A percentile compares a stretch with the other conserved stretches of the same genome.
Conservation (phyloP, 2,329 filamentous ascomycete genomes). For the Raffaelea arxii region DNA sequence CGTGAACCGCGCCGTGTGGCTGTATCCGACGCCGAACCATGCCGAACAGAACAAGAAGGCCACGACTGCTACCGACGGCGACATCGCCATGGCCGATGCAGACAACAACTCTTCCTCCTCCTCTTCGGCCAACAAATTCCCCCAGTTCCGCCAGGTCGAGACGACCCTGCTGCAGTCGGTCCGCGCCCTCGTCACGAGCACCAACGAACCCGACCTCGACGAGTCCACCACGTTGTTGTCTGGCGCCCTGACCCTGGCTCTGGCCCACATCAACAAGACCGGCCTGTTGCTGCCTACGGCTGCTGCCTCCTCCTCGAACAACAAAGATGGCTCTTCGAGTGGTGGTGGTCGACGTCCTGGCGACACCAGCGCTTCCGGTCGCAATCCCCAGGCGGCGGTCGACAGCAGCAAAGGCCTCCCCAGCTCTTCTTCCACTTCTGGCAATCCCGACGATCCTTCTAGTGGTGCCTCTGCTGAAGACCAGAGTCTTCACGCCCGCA, state of each 20-base stretch:
- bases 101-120: constrained; percentile 18
- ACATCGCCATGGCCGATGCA: not conserved
- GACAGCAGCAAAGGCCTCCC: constrained; percentile 10
- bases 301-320: constrained; percentile 4
- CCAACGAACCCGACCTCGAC: constrained; percentile 54
- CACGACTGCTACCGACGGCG: constrained; percentile 24
- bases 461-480: constrained; percentile 16
- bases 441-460: not conserved
- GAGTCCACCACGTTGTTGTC: constrained; percentile 79
- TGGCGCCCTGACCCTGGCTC: constrained; percentile 79
- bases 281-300: constrained; percentile 10
- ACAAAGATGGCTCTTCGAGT: not conserved
- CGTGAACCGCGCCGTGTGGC: constrained; percentile 74
- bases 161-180: constrained; percentile 67
- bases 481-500: constrained; percentile 61
- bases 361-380: constrained; percentile 12
- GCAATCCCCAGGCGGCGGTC: constrained; percentile 22
- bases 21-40: constrained; percentile 58
- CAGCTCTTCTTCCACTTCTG: too few relatives aligned
- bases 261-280: constrained; percentile 83
- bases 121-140: constrained; percentile 73
- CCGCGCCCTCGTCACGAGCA: constrained; percentile 60
- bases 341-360: not conserved
- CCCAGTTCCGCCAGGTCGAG: constrained; percentile 82
- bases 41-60: constrained; percentile 1